These are phyloP conservation scores for Linanthus parryae DNA, from an alignment of 148 eudicot genomes.

Conservation along the genomic window DNA sequence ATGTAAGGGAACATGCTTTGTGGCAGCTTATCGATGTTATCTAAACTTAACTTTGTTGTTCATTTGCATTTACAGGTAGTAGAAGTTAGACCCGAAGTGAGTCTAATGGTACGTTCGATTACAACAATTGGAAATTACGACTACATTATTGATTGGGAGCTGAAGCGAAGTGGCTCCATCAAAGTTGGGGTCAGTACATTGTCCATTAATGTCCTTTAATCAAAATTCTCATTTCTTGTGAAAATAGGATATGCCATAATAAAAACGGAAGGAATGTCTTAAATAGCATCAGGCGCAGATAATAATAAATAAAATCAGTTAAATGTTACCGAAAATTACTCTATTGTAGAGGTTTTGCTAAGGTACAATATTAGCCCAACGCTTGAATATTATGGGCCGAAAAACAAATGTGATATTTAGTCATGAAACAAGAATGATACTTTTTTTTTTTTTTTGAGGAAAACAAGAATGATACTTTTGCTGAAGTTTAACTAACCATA, in stretches of 20 bases:
- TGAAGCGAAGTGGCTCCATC: conserved; percentile 34
- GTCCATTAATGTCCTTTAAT: too few species aligned
- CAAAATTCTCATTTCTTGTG: too few species aligned
- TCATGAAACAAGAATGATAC: too few species aligned
- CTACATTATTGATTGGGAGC: conserved; percentile 42
- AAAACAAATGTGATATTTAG: too few species aligned
- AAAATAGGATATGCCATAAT: too few species aligned
- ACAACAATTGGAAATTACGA: conserved; percentile 45
- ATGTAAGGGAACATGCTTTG: background rate
- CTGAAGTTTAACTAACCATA: background rate
- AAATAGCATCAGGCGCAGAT: too few species aligned
- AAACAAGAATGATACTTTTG: background rate
- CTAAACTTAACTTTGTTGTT: background rate
- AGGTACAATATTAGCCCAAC: too few species aligned
- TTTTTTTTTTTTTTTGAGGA: background rate
- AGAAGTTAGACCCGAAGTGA: conserved; percentile 14
- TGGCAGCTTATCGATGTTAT: background rate
- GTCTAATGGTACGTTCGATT: conserved; percentile 39
- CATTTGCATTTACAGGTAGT: background rate
- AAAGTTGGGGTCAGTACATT: conserved; percentile 23
- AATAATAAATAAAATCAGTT: too few species aligned
- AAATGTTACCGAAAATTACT: too few species aligned
- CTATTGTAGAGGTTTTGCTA: too few species aligned
- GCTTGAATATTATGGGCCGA: too few species aligned
- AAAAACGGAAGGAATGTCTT: too few species aligned